phyloP scores from a whole-genome alignment of 2,329 filamentous ascomycete species.

The Colletotrichum costaricense region DNA sequence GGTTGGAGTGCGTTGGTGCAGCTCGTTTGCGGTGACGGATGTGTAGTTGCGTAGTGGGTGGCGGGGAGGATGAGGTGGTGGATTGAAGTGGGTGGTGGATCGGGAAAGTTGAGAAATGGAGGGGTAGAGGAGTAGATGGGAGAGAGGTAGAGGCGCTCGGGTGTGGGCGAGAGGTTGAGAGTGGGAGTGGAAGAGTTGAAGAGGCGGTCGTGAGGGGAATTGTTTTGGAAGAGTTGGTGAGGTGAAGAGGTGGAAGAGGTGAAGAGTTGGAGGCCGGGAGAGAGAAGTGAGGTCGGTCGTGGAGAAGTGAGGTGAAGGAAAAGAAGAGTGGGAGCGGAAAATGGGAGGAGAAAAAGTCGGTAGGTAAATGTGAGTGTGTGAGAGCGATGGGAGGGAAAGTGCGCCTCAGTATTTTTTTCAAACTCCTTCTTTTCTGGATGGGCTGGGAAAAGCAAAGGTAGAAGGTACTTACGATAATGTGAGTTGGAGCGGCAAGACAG shows the following conservation, averaged over 20 bases:
- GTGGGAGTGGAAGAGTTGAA: conserved; percentile 39
- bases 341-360: conserved; percentile 39
- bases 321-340: conserved; percentile 42
- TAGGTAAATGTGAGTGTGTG: conserved; percentile 39
- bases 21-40: neutral
- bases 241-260: conserved; percentile 37
- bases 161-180: conserved; percentile 36
- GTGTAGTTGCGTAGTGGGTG: conserved; percentile 9
- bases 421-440: neutral
- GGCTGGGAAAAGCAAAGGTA: conserved; percentile 7
- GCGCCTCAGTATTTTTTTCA: conserved; percentile 26
- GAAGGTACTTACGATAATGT: conserved; percentile 32
- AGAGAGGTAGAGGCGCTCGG: conserved; percentile 38
- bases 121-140: conserved; percentile 36
- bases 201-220: conserved; percentile 39
- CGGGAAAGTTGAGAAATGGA: conserved; percentile 19
- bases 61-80: conserved; percentile 11
- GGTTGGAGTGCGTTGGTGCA: conserved; percentile 9
- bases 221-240: conserved; percentile 39
- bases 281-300: conserved; percentile 36
- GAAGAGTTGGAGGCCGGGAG: conserved; percentile 39
- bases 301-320: conserved; percentile 40
- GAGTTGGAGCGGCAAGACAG: conserved; percentile 23
- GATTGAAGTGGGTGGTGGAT: conserved; percentile 30
- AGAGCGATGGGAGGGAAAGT: conserved; percentile 39